These are phyloP conservation scores for Phytophthora citrophthora DNA, from an alignment of 352 stramenopile species.

Conservation along the genomic window DNA sequence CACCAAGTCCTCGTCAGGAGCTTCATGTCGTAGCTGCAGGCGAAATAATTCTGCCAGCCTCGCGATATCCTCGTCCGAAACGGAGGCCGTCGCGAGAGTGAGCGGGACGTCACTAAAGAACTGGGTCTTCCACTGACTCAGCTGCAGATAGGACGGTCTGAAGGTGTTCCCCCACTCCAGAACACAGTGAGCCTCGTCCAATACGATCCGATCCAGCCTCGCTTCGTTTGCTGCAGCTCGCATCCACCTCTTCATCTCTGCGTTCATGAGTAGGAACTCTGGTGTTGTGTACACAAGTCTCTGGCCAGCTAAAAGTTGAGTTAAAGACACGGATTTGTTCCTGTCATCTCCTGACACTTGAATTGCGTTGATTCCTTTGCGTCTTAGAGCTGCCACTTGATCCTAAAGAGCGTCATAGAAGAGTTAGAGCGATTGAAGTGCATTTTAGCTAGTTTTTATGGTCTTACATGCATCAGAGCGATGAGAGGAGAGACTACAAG, in stretches of 20 bases:
- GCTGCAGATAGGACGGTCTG: slow-evolving; percentile 69
- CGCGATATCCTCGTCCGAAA: slow-evolving; percentile 68
- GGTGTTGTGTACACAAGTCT: slow-evolving; percentile 82
- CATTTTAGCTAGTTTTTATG: background rate
- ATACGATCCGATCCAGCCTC: slow-evolving; percentile 59
- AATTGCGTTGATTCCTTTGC: slow-evolving; percentile 58
- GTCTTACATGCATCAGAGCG: slow-evolving; percentile 76
- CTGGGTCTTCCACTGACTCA: slow-evolving; percentile 61
- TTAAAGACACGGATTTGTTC: slow-evolving; percentile 32
- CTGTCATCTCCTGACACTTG: slow-evolving; percentile 50
- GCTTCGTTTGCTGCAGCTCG: slow-evolving; percentile 18
- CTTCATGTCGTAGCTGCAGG: slow-evolving; percentile 29
- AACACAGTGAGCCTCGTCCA: slow-evolving; percentile 85
- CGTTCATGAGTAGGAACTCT: slow-evolving; percentile 78
- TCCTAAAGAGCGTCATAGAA: slow-evolving; percentile 37
- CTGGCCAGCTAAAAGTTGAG: slow-evolving; percentile 46
- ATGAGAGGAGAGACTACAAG: slow-evolving; percentile 81
- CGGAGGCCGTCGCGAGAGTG: slow-evolving; percentile 76
- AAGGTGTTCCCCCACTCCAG: slow-evolving; percentile 85
- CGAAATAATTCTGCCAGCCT: slow-evolving; percentile 61
- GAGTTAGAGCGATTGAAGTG: too few species aligned
- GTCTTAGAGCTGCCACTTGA: slow-evolving; percentile 68
- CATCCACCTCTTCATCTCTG: slow-evolving; percentile 60
- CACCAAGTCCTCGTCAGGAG: background rate
- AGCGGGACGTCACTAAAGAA: slow-evolving; percentile 59